Conservation (phyloP, 2,329 filamentous ascomycete genomes). For the Catunica adiposa region DNA sequence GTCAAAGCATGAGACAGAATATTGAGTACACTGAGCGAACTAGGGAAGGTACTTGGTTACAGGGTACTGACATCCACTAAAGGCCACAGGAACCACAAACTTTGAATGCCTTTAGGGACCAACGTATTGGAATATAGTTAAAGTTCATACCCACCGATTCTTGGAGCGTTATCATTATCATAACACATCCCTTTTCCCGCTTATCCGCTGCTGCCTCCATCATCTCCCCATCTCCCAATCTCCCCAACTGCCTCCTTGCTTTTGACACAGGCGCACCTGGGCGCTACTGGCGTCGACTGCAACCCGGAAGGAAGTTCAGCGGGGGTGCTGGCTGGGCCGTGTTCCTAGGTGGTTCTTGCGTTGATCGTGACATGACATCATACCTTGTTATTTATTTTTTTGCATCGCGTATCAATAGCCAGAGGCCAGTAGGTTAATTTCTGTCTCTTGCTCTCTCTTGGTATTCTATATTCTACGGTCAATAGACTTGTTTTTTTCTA, state of each 20-base stretch:
- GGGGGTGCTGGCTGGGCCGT: neutral
- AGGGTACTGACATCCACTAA: too few species aligned
- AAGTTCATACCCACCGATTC: too few species aligned
- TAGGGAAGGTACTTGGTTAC: too few species aligned
- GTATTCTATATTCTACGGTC: too few species aligned
- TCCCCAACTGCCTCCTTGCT: neutral
- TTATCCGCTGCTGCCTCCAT: neutral
- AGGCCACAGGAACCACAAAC: too few species aligned
- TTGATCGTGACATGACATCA: constrained; percentile 11
- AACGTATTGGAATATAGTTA: too few species aligned
- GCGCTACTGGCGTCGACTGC: neutral
- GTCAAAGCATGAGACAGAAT: too few species aligned
- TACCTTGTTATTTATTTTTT: neutral
- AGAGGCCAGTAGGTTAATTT: neutral
- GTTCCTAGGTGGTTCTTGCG: neutral
- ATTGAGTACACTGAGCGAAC: too few species aligned
- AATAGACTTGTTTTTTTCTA: too few species aligned
- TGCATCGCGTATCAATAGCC: neutral
- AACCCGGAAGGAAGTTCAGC: neutral
- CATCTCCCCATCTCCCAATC: neutral
- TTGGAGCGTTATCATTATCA: too few species aligned
- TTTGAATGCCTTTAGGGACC: too few species aligned
- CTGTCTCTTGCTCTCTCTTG: neutral
- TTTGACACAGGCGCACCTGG: neutral
- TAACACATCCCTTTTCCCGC: too few species aligned